Percentiles rank a stretch among this genome's conserved stretches.
Evolutionary conservation across 306 rosid species (phyloP).

Genomic region (Prunus dulcis): DNA sequence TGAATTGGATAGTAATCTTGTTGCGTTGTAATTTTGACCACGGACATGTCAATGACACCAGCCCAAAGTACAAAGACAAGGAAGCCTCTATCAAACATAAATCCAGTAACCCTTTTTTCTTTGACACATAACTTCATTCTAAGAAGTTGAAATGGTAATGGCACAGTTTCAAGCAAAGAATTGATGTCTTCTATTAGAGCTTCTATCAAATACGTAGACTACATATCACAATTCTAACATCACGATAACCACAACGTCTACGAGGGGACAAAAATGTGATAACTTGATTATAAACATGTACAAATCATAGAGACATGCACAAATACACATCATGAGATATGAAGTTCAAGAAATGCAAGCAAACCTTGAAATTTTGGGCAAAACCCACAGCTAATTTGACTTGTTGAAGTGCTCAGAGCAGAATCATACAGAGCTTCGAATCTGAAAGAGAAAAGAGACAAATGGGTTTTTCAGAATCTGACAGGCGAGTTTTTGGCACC

Average conservation of each 20-base stretch:
- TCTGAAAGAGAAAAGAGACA: constrained; percentile 37
- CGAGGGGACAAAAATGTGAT: too few species aligned
- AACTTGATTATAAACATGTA: not conserved
- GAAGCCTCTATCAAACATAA: not conserved
- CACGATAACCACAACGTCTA: not conserved
- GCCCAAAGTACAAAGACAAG: not conserved
- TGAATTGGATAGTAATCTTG: not conserved
- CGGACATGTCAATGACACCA: not conserved
- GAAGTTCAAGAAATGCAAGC: constrained; percentile 4
- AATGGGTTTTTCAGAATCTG: constrained; percentile 10
- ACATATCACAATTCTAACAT: not conserved
- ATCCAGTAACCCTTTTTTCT: not conserved
- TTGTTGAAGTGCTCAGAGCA: constrained; percentile 17
- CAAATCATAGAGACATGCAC: not conserved
- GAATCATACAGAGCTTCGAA: constrained; percentile 20
- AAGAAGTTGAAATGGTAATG: constrained; percentile 1
- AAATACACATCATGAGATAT: not conserved
- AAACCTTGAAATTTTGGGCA: constrained; percentile 53
- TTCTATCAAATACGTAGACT: constrained; percentile 24
- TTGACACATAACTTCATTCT: not conserved
- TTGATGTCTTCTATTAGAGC: constrained; percentile 15
- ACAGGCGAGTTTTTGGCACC: not conserved
- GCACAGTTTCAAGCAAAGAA: not conserved
- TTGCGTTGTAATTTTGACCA: not conserved
- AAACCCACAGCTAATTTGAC: constrained; percentile 20